Base-by-base conservation (phyloP, 2,329 filamentous ascomycete species). In the Madurella mycetomatis region DNA sequence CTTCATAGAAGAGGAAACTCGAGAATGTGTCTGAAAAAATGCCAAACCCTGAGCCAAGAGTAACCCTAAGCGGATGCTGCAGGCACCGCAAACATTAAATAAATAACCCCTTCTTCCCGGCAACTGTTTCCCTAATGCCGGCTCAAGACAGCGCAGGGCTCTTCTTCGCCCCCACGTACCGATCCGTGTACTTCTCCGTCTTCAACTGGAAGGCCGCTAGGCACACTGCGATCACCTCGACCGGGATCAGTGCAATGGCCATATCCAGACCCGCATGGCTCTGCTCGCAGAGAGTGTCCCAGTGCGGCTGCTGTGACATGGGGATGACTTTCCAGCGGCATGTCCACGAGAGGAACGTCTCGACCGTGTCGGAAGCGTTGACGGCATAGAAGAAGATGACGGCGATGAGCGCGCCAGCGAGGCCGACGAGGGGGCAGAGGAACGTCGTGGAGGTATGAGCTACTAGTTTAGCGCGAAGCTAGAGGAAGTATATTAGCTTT, bases 311-410 rank as follows among this genome's bases (percentile, higher is more conserved):
- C 37, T 70, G 64, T 15, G 63, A 61, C 79, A 85, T 83, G 56
- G 69, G 66, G n/a, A 84, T 70, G 18, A 71, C 63, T 9, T 70
- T 68, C 82, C 83, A 86, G 58, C 80, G 80, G 67, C 83, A 86
- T 41, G 76, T 79, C 83, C 83, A 86, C 67, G 79, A 83, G 64
- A 84, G 73, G 11, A 85, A 68, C 7, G 80, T 82, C 64, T 83
- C 80, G 55, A 71, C 70, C 9, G 71, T 73, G 13, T 68, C 69
- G 3, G 82, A 84, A 16, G 74, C 67, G 60, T 83, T 80, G 66
- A 81, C 73, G 51, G 72, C 73, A 63, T 83, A 85, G 66, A 81
- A 83, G 67, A 85, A 76, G 49, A 74, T 70, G 64, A 82, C 77
- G 57, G 77, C 75, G 52, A 83, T 70, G 47, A 84, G 65, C 40